Evolutionary conservation across 495 filamentous ascomycete genomes (phyloP).

Genomic region (Podospora appendiculata): DNA sequence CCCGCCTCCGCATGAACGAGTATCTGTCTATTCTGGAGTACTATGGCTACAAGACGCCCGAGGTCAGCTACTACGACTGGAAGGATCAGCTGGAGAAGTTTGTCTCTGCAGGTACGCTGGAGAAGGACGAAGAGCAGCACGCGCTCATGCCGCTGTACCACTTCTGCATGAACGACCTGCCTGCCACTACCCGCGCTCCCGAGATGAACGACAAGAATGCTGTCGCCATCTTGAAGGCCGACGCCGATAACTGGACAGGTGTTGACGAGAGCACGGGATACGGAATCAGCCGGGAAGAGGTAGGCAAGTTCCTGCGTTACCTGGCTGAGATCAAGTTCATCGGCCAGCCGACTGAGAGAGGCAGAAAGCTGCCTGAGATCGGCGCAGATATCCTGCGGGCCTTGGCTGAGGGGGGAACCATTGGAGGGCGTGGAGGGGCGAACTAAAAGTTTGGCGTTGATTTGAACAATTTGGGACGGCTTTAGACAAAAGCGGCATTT

Average conservation of each 20-base stretch:
- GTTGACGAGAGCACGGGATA: conserved; percentile 55
- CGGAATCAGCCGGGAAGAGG: conserved; percentile 57
- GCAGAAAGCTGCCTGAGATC: conserved; percentile 42
- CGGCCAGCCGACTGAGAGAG: conserved; percentile 39
- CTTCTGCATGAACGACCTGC: conserved; percentile 74
- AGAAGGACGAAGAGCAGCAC: conserved; percentile 54
- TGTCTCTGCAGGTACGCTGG: conserved; percentile 43
- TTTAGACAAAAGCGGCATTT: background rate
- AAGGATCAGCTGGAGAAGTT: conserved; percentile 51
- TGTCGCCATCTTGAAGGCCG: conserved; percentile 49
- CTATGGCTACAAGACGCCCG: conserved; percentile 70
- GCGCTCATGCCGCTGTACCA: conserved; percentile 83
- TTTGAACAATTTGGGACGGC: background rate
- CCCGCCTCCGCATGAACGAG: conserved; percentile 69
- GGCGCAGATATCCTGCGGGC: conserved; percentile 46
- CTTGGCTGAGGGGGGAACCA: conserved; percentile 14
- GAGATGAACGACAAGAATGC: conserved; percentile 76
- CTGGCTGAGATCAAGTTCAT: conserved; percentile 68
- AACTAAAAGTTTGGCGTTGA: conserved; percentile 4
- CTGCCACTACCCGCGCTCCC: conserved; percentile 67
- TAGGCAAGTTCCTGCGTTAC: conserved; percentile 69
- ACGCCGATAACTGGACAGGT: conserved; percentile 52
- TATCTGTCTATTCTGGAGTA: conserved; percentile 63
- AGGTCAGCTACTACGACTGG: conserved; percentile 56
- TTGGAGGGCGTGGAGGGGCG: conserved; percentile 21